These are phyloP conservation scores for Chlorella sp. DNA, from an alignment of 139 green algal genomes.

Conservation along the genomic window DNA sequence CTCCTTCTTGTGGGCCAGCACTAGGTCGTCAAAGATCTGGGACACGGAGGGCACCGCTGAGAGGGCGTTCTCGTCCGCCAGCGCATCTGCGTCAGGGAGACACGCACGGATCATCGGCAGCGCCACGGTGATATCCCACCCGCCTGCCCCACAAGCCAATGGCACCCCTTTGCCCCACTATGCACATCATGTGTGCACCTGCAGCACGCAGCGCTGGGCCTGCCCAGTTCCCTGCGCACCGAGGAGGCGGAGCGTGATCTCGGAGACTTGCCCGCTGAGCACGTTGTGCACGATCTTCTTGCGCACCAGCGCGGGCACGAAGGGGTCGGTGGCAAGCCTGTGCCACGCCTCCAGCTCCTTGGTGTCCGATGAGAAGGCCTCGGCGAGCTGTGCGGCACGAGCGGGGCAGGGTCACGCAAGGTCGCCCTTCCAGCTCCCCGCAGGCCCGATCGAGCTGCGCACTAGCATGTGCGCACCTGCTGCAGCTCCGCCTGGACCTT, in stretches of 20 bases:
- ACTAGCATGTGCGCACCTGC: slow-evolving; percentile 29
- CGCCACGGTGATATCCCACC: no score
- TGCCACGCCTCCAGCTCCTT: slow-evolving; percentile 29
- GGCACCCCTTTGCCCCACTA: no score
- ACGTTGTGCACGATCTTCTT: slow-evolving; percentile 36
- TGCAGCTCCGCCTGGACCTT: slow-evolving; percentile 59
- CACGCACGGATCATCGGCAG: background rate
- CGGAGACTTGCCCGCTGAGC: slow-evolving; percentile 29
- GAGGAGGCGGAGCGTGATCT: slow-evolving; percentile 47
- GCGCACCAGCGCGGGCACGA: slow-evolving; percentile 32
- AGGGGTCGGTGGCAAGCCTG: slow-evolving; percentile 45
- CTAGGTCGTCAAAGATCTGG: slow-evolving; percentile 42
- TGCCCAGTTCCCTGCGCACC: no score
- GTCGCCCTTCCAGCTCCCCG: no score
- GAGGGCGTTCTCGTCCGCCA: slow-evolving; percentile 54
- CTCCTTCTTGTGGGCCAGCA: slow-evolving; percentile 57
- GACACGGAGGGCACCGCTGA: slow-evolving; percentile 31
- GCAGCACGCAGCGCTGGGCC: no score
- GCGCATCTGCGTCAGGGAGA: slow-evolving; percentile 22
- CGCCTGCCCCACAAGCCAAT: no score
- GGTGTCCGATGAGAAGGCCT: slow-evolving; percentile 4
- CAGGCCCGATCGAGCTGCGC: background rate
- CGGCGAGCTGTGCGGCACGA: background rate
- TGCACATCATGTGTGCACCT: no score
- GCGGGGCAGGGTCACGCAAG: background rate